phyloP scores from a whole-genome alignment of 495 filamentous ascomycete genomes.

The Diplogelasinospora grovesii region DNA sequence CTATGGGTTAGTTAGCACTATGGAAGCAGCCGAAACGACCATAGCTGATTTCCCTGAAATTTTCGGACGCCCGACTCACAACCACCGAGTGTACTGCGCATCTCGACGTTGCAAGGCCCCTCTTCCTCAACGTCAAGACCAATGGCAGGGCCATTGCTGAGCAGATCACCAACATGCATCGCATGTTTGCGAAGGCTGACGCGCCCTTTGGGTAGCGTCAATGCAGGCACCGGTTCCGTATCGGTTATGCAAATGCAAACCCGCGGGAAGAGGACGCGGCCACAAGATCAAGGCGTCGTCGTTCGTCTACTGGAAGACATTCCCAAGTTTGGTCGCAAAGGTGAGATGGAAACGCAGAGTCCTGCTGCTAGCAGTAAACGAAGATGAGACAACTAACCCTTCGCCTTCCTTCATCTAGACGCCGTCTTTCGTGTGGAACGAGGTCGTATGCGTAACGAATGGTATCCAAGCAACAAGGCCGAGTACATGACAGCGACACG shows the following conservation, averaged over 20 bases:
- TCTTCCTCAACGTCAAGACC: no score
- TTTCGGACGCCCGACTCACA: no score
- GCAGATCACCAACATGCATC: slow-evolving; percentile 23
- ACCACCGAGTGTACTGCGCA: no score
- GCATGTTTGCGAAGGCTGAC: slow-evolving; percentile 23
- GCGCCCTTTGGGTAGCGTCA: slow-evolving; percentile 12
- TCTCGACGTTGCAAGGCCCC: no score
- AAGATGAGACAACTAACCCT: slow-evolving; percentile 1
- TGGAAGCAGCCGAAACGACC: no score
- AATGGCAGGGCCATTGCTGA: slow-evolving; percentile 15
- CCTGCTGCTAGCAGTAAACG: neutral
- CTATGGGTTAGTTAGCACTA: no score
- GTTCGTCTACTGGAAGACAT: slow-evolving; percentile 57
- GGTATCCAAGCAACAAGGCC: slow-evolving; percentile 36
- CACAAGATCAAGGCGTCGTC: slow-evolving; percentile 39
- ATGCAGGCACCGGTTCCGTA: slow-evolving; percentile 4
- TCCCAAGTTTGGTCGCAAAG: slow-evolving; percentile 51
- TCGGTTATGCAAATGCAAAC: slow-evolving; percentile 15
- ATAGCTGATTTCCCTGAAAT: no score
- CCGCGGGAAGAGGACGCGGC: slow-evolving; percentile 24
- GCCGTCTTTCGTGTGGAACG: slow-evolving; percentile 38
- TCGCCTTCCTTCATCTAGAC: slow-evolving; percentile 19
- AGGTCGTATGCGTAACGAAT: slow-evolving; percentile 43
- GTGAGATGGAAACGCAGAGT: slow-evolving; percentile 26
- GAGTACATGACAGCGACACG: slow-evolving; percentile 40